Evolutionary conservation across 305 asterid species (phyloP).

Genomic region (Rubia balearica): DNA sequence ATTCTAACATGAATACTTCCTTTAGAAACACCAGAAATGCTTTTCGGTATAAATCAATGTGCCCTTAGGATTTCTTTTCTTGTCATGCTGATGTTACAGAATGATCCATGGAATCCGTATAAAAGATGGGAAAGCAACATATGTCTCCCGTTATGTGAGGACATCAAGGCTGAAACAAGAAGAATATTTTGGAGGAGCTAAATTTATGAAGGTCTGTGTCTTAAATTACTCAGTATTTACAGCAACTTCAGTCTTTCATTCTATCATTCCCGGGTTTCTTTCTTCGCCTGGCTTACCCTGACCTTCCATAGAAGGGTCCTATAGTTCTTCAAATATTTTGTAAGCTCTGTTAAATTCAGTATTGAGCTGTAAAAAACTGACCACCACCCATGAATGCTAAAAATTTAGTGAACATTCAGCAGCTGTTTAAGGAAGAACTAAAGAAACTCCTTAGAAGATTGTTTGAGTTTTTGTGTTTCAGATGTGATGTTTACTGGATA

Average conservation of each 20-base stretch:
- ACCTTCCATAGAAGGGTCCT: background rate
- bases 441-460: background rate
- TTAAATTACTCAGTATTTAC: background rate
- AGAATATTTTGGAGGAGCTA: constrained; percentile 66
- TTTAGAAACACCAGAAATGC: background rate
- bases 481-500: background rate
- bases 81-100: constrained; percentile 31
- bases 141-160: constrained; percentile 85
- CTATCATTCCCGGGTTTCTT: background rate
- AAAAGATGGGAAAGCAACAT: constrained; percentile 88
- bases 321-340: background rate
- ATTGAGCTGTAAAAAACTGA: background rate
- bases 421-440: background rate
- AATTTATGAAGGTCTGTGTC: constrained; percentile 69
- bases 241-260: background rate
- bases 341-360: background rate
- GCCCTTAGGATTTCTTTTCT: constrained; percentile 3
- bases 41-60: background rate
- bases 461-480: background rate
- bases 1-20: background rate
- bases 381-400: background rate
- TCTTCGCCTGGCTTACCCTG: background rate
- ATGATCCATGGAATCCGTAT: constrained; percentile 97
- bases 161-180: constrained; percentile 90
- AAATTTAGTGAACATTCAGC: background rate